Percentiles rank a stretch among this genome's conserved stretches.
phyloP scores from a whole-genome alignment of 2,329 filamentous ascomycete genomes.

The Sclerotinia glacialis region DNA sequence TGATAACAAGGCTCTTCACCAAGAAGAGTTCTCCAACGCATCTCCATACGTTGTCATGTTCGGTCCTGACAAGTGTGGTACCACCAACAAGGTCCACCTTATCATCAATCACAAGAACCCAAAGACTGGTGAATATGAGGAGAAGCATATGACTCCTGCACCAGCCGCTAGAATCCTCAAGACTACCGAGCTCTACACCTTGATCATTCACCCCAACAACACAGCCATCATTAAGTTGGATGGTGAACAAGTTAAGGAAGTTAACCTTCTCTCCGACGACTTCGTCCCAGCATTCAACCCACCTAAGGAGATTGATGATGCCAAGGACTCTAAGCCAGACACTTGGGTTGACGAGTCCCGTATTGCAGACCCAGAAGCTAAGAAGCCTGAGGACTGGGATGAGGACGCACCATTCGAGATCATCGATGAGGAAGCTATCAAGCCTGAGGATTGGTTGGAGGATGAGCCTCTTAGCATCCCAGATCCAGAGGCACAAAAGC shows the following conservation, averaged over 20 bases:
- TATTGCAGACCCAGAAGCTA: slow-evolving; percentile 88
- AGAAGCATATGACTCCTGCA: slow-evolving; percentile 91
- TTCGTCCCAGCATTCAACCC: slow-evolving; percentile 95
- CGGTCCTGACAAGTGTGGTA: slow-evolving; percentile 97
- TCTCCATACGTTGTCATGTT: slow-evolving; percentile 99
- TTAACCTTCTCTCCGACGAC: slow-evolving; percentile 81
- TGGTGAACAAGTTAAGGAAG: slow-evolving; percentile 82
- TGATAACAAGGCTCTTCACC: slow-evolving; percentile 94
- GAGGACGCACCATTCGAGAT: slow-evolving; percentile 98
- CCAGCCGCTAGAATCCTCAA: slow-evolving; percentile 87
- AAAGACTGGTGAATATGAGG: slow-evolving; percentile 98
- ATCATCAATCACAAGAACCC: slow-evolving; percentile 99
- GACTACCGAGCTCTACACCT: slow-evolving; percentile 90
- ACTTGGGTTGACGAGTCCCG: slow-evolving; percentile 94
- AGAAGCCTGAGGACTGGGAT: slow-evolving; percentile 98
- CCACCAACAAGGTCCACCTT: slow-evolving; percentile 97
- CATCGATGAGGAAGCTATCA: slow-evolving; percentile 85
- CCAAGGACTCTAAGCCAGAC: slow-evolving; percentile 88
- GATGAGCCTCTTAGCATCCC: slow-evolving; percentile 77
- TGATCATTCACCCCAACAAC: slow-evolving; percentile 96
- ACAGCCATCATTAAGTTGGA: slow-evolving; percentile 91
- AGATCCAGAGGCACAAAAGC: slow-evolving; percentile 95
- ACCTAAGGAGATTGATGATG: slow-evolving; percentile 88
- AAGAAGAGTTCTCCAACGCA: slow-evolving; percentile 95
- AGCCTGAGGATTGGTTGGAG: slow-evolving; percentile 95